phyloP scores from a whole-genome alignment of 1,139 yeast species.

The Candida labiduridarum region DNA sequence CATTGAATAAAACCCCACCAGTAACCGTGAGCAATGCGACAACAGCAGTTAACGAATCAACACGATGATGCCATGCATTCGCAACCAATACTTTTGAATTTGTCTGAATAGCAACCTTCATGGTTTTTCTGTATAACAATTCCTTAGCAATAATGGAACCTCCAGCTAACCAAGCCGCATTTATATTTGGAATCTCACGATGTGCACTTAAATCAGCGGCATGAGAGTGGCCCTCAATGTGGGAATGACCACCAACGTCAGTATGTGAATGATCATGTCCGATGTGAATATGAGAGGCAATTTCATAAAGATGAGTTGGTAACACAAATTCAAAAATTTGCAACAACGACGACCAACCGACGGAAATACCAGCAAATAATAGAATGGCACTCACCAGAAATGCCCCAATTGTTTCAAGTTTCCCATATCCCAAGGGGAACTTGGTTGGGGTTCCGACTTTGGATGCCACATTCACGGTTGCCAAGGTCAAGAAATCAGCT shows the following conservation, averaged over 20 bases:
- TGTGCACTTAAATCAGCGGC: constrained; percentile 18
- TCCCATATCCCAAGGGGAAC: constrained; percentile 91
- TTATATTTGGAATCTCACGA: constrained; percentile 63
- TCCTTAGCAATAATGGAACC: constrained; percentile 87
- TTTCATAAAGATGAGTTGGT: constrained; percentile 53
- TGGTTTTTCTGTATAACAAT: constrained; percentile 79
- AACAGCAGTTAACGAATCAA: constrained; percentile 89
- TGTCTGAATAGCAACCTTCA: constrained; percentile 71
- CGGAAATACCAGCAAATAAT: constrained; percentile 84
- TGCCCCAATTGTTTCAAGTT: constrained; percentile 90
- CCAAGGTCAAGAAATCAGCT: constrained; percentile 84
- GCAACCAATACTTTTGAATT: constrained; percentile 91
- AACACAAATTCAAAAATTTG: constrained; percentile 69
- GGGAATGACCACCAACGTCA: constrained; percentile 20
- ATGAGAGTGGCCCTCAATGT: constrained; percentile 46
- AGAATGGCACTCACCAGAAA: constrained; percentile 82
- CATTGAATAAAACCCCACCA: constrained; percentile 74
- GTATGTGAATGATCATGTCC: constrained; percentile 57
- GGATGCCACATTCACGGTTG: constrained; percentile 80
- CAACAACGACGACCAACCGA: constrained; percentile 84
- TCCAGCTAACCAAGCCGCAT: constrained; percentile 95
- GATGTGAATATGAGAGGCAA: constrained; percentile 47
- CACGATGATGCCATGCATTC: constrained; percentile 98
- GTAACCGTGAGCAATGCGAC: constrained; percentile 90
- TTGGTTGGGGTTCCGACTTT: constrained; percentile 59